These are phyloP conservation scores for Leccinum solheimii DNA, from an alignment of 1,284 basidiomycete species.

Conservation along the genomic window DNA sequence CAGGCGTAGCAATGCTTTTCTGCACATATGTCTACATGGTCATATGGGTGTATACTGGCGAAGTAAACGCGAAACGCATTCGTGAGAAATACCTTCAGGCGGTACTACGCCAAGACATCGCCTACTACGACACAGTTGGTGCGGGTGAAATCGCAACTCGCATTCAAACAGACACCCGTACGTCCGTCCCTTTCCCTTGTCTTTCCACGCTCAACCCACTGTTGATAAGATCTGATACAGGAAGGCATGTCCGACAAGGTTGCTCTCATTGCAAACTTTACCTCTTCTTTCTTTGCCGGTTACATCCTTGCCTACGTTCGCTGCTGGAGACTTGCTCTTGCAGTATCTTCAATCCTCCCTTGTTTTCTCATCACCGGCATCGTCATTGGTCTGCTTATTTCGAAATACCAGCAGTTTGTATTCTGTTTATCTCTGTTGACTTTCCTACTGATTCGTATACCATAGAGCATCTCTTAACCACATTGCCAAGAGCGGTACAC, in stretches of 20 bases:
- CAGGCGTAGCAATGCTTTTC: constrained; percentile 67
- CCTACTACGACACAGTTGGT: constrained; percentile 91
- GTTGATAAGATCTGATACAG: constrained; percentile 72
- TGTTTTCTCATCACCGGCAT: constrained; percentile 80
- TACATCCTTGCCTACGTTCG: constrained; percentile 73
- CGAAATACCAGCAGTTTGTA: constrained; percentile 69
- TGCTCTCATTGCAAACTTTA: constrained; percentile 61
- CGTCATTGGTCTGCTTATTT: constrained; percentile 77
- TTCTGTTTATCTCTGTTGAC: neutral
- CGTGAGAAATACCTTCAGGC: constrained; percentile 76
- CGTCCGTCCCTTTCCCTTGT: constrained; percentile 23
- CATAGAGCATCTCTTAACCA: constrained; percentile 63
- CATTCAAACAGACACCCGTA: constrained; percentile 91
- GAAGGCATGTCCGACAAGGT: constrained; percentile 90
- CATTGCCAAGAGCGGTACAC: constrained; percentile 79
- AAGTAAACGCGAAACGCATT: constrained; percentile 83
- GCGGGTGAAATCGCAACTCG: constrained; percentile 95
- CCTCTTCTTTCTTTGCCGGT: constrained; percentile 73
- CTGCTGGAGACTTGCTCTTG: constrained; percentile 87
- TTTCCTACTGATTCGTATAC: constrained; percentile 1
- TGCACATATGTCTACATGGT: constrained; percentile 80
- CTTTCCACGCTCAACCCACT: neutral
- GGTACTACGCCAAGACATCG: constrained; percentile 83
- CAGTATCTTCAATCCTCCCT: constrained; percentile 84
- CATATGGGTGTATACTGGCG: constrained; percentile 89